A percentile compares a stretch with the other conserved stretches of the same genome.
These are phyloP conservation scores for Acer negundo DNA, from an alignment of 345 rosid species.

Conservation along the genomic window DNA sequence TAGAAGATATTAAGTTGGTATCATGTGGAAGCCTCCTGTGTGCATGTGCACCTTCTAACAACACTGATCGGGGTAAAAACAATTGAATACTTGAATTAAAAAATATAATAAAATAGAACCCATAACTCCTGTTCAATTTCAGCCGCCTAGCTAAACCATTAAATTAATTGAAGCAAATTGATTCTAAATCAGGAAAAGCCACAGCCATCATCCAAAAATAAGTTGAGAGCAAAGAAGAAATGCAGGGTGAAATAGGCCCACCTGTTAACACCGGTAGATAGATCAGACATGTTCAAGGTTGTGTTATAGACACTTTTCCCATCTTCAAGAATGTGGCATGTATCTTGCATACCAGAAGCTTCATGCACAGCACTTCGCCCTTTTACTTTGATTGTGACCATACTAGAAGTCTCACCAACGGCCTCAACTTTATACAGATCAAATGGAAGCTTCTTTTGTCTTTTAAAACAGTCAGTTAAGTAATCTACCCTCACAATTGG, in stretches of 20 bases:
- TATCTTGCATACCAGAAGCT: conserved; percentile 87
- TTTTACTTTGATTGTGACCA: conserved; percentile 91
- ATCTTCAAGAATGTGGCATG: conserved; percentile 93
- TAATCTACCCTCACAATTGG: conserved; percentile 85
- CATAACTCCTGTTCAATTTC: background rate
- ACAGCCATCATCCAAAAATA: conserved; percentile 6
- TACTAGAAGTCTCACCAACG: conserved; percentile 53
- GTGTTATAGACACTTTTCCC: conserved; percentile 87
- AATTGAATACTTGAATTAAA: background rate
- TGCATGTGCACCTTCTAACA: background rate
- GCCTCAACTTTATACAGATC: conserved; percentile 76
- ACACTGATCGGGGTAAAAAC: background rate
- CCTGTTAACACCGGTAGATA: conserved; percentile 93
- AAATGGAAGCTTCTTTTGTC: conserved; percentile 77
- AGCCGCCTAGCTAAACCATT: background rate
- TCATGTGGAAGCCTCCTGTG: background rate
- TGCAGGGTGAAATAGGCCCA: conserved; percentile 24
- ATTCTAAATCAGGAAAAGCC: conserved; percentile 14
- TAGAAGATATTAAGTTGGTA: background rate
- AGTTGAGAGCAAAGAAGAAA: conserved; percentile 16
- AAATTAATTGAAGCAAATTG: conserved; percentile 1
- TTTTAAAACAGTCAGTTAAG: conserved; percentile 75
- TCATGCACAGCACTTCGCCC: conserved; percentile 96
- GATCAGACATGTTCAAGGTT: conserved; percentile 90
- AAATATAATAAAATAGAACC: background rate